Evolutionary conservation across 495 filamentous ascomycete genomes (phyloP).

Genomic region (Lophiostoma macrostomum): DNA sequence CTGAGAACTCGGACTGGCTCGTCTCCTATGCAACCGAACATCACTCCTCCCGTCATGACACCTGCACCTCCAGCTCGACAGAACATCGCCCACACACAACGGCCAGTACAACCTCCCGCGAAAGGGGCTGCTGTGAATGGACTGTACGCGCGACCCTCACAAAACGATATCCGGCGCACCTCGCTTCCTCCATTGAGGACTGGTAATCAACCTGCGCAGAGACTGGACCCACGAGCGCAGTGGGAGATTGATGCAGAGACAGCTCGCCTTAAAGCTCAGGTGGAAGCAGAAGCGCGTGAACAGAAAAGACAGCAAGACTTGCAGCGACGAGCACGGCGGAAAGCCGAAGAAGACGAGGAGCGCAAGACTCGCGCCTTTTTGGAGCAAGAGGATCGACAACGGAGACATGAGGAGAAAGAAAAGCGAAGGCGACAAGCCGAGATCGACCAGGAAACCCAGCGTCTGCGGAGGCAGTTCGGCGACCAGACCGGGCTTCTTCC

Average conservation of each 20-base stretch:
- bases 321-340: slow-evolving; percentile 16
- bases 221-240: slow-evolving; percentile 52
- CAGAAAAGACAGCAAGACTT: slow-evolving; percentile 20
- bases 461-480: slow-evolving; percentile 71
- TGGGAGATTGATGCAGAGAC: slow-evolving; percentile 64
- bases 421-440: slow-evolving; percentile 64
- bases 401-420: slow-evolving; percentile 47
- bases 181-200: slow-evolving; percentile 36
- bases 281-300: slow-evolving; percentile 63
- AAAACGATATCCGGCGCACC: slow-evolving; percentile 25
- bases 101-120: slow-evolving; percentile 9
- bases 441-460: slow-evolving; percentile 79
- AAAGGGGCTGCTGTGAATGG: slow-evolving; percentile 22
- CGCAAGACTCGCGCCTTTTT: slow-evolving; percentile 40
- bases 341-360: slow-evolving; percentile 25
- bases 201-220: slow-evolving; percentile 23
- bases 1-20: slow-evolving; percentile 24
- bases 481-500: slow-evolving; percentile 38
- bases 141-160: slow-evolving; percentile 24
- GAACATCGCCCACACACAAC: too few relatives aligned
- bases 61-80: slow-evolving; percentile 8
- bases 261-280: slow-evolving; percentile 57
- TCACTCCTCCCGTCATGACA: slow-evolving; percentile 27
- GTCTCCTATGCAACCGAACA: slow-evolving; percentile 14
- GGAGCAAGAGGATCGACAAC: slow-evolving; percentile 59